These are phyloP conservation scores for Discostella stelligera DNA, from an alignment of 352 stramenopile species.

Conservation along the genomic window DNA sequence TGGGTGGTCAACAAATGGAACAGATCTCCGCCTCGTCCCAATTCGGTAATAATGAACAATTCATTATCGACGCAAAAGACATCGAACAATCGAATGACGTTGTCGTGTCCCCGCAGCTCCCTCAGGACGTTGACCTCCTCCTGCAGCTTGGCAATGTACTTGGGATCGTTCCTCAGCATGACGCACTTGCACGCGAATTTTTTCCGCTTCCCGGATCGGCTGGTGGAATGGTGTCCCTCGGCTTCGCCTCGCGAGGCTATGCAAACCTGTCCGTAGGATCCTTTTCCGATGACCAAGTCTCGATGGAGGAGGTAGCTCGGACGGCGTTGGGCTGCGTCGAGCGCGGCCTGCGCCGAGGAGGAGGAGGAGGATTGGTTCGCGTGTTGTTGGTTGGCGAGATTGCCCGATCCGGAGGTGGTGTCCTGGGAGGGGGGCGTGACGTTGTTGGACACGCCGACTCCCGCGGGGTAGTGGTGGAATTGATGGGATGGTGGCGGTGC, in stretches of 20 bases:
- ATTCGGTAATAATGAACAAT: conserved; percentile 82
- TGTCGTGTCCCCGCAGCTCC: conserved; percentile 77
- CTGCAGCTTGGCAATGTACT: conserved; percentile 83
- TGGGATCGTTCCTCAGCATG: conserved; percentile 79
- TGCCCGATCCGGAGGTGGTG: conserved; percentile 8
- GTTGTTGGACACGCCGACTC: conserved; percentile 26
- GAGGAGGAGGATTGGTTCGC: too few relatives aligned
- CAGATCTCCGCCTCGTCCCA: conserved; percentile 77
- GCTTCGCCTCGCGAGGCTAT: conserved; percentile 77
- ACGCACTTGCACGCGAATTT: conserved; percentile 85
- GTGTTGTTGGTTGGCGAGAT: conserved; percentile 1
- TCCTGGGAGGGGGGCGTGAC: conserved; percentile 32
- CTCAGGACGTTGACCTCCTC: conserved; percentile 81
- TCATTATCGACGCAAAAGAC: conserved; percentile 83
- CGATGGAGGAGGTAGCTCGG: conserved; percentile 79
- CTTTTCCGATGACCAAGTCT: conserved; percentile 81
- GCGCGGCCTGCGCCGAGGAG: background rate
- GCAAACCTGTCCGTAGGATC: conserved; percentile 81
- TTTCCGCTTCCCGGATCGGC: conserved; percentile 72
- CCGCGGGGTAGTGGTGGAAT: conserved; percentile 28
- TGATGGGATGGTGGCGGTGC: background rate
- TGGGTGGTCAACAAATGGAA: conserved; percentile 83
- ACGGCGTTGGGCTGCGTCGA: conserved; percentile 51
- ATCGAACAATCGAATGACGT: conserved; percentile 82
- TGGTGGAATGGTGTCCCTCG: conserved; percentile 56